Percentiles rank a stretch among this genome's conserved stretches.
Conservation (phyloP, 208 protist genomes). For the Tritrichomonas foetus region DNA sequence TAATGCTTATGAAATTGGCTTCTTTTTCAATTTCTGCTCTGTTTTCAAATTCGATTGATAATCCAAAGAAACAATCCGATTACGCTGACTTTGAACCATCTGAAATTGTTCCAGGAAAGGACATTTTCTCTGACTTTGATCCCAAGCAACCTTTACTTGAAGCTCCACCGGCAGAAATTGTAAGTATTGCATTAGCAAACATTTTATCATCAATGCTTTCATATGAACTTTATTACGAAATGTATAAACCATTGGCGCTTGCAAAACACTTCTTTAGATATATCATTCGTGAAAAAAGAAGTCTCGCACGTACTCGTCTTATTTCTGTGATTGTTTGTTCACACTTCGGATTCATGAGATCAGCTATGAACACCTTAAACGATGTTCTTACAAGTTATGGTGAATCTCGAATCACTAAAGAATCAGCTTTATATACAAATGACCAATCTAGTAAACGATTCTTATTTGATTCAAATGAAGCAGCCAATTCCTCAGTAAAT, state of each 20-base stretch:
- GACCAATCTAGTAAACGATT: not conserved
- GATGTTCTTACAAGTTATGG: not conserved
- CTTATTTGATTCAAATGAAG: not conserved
- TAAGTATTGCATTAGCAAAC: not conserved
- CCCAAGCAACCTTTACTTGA: not conserved
- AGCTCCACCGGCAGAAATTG: not conserved
- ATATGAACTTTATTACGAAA: constrained; percentile 25
- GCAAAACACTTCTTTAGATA: constrained; percentile 21
- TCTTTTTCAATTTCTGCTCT: not conserved
- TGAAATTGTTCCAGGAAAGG: constrained; percentile 25
- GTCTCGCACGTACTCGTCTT: not conserved
- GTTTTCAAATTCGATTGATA: not conserved
- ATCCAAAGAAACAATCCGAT: constrained; percentile 16
- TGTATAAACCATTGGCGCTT: constrained; percentile 8
- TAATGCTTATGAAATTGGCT: not conserved
- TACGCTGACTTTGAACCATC: not conserved
- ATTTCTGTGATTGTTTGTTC: not conserved
- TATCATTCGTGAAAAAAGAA: not conserved
- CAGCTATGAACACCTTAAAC: not conserved
- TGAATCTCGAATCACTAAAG: not conserved
- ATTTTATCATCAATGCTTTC: not conserved
- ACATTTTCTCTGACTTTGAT: constrained; percentile 22
- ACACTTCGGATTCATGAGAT: not conserved
- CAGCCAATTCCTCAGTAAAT: not conserved
- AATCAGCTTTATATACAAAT: not conserved